Evolutionary conservation across 352 stramenopile species (phyloP).

Genomic region (Phytophthora cryptogea): DNA sequence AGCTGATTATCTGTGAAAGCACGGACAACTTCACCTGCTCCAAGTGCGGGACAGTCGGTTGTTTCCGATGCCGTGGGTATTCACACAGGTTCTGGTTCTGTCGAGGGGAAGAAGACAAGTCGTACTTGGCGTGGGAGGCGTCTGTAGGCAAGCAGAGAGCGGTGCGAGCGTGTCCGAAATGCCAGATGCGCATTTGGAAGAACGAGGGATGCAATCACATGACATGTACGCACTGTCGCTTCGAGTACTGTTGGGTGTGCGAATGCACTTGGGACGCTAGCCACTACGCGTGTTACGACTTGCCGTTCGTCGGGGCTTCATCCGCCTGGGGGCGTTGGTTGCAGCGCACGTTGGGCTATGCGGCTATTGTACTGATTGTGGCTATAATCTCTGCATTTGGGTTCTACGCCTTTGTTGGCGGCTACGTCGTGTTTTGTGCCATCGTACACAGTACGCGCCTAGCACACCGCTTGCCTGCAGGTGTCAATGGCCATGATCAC

Average conservation of each 20-base stretch:
- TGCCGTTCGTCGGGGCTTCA: constrained; percentile 48
- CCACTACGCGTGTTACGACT: constrained; percentile 75
- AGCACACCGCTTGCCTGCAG: constrained; percentile 4
- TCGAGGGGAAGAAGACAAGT: constrained; percentile 47
- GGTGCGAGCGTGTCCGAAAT: constrained; percentile 63
- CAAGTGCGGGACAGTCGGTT: constrained; percentile 55
- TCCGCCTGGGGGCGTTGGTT: constrained; percentile 38
- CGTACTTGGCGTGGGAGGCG: constrained; percentile 61
- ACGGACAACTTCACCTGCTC: constrained; percentile 62
- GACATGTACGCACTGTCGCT: constrained; percentile 64
- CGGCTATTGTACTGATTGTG: constrained; percentile 54
- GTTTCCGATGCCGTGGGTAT: constrained; percentile 59
- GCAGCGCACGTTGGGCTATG: constrained; percentile 52
- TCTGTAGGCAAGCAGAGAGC: constrained; percentile 56
- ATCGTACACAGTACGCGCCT: constrained; percentile 29
- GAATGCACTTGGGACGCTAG: constrained; percentile 56
- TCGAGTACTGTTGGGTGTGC: constrained; percentile 78
- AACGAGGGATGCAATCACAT: constrained; percentile 78
- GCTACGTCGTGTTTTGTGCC: constrained; percentile 40
- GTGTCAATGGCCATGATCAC: constrained; percentile 2
- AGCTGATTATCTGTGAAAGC: constrained; percentile 66
- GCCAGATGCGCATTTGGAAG: constrained; percentile 79
- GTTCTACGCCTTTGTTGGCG: constrained; percentile 54
- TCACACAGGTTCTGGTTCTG: constrained; percentile 71
- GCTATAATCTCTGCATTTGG: constrained; percentile 58